These are phyloP conservation scores for Saturnispora halmiae DNA, from an alignment of 805 yeast species.

Conservation along the genomic window DNA sequence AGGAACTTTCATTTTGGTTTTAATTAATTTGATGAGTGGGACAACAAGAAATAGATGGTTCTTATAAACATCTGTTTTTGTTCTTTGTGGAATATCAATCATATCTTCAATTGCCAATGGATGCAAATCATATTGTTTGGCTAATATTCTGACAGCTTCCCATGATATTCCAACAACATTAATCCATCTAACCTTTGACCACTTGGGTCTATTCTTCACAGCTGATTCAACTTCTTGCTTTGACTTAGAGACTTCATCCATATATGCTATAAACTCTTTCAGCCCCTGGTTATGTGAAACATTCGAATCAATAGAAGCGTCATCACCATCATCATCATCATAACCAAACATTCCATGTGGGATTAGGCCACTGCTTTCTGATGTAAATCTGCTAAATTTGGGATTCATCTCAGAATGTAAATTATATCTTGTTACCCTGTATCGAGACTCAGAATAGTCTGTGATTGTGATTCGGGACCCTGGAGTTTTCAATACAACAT, in stretches of 20 bases:
- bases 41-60: conserved; percentile 45
- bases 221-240: conserved; percentile 25
- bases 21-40: conserved; percentile 41
- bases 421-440: conserved; percentile 37
- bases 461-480: conserved; percentile 48
- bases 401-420: conserved; percentile 25
- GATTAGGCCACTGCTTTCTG: conserved; percentile 7
- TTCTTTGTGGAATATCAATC: conserved; percentile 54
- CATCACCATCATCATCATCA: conserved; percentile 8
- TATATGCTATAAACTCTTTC: conserved; percentile 11
- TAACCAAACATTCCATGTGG: conserved; percentile 9
- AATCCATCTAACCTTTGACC: conserved; percentile 48
- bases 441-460: conserved; percentile 39
- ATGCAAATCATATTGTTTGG: conserved; percentile 38
- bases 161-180: conserved; percentile 54
- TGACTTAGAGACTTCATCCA: conserved; percentile 17
- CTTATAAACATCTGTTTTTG: conserved; percentile 47
- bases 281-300: conserved; percentile 2
- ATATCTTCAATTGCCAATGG: conserved; percentile 52
- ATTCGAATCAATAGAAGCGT: background rate
- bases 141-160: conserved; percentile 45
- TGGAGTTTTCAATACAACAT: conserved; percentile 40
- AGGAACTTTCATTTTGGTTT: conserved; percentile 15
- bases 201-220: conserved; percentile 32
- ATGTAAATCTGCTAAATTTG: conserved; percentile 15